Evolutionary conservation across 306 rosid genomes (phyloP).

Genomic region (Luffa aegyptiaca): DNA sequence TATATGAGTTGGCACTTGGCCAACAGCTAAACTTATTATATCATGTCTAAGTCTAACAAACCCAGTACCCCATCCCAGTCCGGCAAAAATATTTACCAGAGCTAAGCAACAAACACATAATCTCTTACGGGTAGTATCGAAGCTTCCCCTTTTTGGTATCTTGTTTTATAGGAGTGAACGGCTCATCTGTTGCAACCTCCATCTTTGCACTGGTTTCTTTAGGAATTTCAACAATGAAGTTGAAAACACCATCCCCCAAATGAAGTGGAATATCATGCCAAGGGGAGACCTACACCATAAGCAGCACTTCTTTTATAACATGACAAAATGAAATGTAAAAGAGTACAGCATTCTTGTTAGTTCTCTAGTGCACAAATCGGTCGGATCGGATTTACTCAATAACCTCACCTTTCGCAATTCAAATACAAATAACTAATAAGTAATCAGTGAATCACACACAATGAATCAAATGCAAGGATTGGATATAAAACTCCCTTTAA

Average conservation of each 20-base stretch:
- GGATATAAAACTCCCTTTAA: not conserved
- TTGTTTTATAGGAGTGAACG: constrained; percentile 85
- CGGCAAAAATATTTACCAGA: constrained; percentile 7
- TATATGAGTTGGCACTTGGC: not conserved
- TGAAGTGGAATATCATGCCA: constrained; percentile 97
- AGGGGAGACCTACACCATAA: constrained; percentile 66
- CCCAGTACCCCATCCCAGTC: not conserved
- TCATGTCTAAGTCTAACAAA: not conserved
- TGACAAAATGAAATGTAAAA: not conserved
- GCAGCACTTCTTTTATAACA: not conserved
- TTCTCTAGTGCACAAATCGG: not conserved
- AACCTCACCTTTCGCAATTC: not conserved
- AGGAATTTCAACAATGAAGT: constrained; percentile 78
- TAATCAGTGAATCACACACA: not conserved
- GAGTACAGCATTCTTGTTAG: not conserved
- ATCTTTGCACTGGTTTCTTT: constrained; percentile 96
- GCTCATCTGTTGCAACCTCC: constrained; percentile 97
- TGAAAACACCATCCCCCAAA: constrained; percentile 56
- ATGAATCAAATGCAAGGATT: not conserved
- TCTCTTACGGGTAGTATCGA: constrained; percentile 87
- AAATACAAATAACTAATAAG: not conserved
- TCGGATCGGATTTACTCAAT: not conserved
- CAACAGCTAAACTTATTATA: not conserved
- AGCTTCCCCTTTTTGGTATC: constrained; percentile 91
- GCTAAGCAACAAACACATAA: constrained; percentile 9